These are phyloP conservation scores for Cladorrhinum sp. DNA, from an alignment of 2,329 filamentous ascomycete species.

Conservation along the genomic window DNA sequence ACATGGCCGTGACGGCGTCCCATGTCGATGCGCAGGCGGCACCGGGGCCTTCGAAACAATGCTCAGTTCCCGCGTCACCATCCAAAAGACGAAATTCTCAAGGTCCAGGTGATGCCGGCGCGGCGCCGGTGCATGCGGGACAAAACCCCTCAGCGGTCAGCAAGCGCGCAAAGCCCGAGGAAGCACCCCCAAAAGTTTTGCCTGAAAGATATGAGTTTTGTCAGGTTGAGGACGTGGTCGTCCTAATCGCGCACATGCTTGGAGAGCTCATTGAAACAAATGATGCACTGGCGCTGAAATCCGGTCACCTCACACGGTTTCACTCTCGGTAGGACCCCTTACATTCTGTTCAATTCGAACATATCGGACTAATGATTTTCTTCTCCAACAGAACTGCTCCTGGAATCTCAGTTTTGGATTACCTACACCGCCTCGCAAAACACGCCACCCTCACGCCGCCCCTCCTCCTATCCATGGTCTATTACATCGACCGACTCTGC, in stretches of 20 bases:
- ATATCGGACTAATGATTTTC: background rate
- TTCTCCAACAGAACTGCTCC: slow-evolving; percentile 57
- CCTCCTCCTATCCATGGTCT: slow-evolving; percentile 96
- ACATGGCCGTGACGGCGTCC: slow-evolving; percentile 30
- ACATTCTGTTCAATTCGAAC: background rate
- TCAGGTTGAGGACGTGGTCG: slow-evolving; percentile 78
- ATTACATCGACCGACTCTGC: slow-evolving; percentile 95
- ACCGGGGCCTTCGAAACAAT: slow-evolving; percentile 24
- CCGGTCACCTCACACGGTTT: slow-evolving; percentile 86
- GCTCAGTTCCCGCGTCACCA: slow-evolving; percentile 18
- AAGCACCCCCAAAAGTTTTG: slow-evolving; percentile 54
- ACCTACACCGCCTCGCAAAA: slow-evolving; percentile 85
- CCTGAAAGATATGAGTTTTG: slow-evolving; percentile 78
- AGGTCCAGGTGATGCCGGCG: slow-evolving; percentile 30
- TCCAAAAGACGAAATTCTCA: slow-evolving; percentile 46
- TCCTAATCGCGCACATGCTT: slow-evolving; percentile 91
- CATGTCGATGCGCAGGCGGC: slow-evolving; percentile 19
- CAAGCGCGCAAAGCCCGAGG: slow-evolving; percentile 54
- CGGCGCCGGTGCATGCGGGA: slow-evolving; percentile 18
- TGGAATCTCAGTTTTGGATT: slow-evolving; percentile 91
- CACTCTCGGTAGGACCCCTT: slow-evolving; percentile 70
- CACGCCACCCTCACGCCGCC: slow-evolving; percentile 92
- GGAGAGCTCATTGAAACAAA: slow-evolving; percentile 93
- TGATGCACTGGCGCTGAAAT: slow-evolving; percentile 78
- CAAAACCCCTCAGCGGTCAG: slow-evolving; percentile 29